Conservation (phyloP, 257 asterid genomes). For the Nicotiana otophora region DNA sequence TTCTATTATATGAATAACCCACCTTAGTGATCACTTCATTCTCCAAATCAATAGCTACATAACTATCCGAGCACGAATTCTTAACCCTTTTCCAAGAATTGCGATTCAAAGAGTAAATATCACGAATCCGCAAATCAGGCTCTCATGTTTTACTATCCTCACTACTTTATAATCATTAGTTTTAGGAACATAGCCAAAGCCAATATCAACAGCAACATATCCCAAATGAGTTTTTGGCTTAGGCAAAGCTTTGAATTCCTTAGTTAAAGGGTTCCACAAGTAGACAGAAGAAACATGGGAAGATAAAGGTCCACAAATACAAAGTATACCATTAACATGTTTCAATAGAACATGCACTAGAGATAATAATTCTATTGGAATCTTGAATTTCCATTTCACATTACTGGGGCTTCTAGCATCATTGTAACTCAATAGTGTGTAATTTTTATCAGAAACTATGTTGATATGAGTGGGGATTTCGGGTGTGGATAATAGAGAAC, state of each 20-base stretch:
- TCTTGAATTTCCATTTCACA: neutral
- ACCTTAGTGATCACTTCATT: neutral
- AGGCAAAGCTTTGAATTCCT: neutral
- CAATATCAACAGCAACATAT: neutral
- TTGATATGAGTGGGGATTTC: neutral
- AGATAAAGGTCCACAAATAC: neutral
- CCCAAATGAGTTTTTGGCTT: neutral
- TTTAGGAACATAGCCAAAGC: neutral
- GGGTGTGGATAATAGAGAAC: neutral
- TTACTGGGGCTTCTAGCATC: neutral
- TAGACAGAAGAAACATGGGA: neutral
- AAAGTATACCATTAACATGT: neutral
- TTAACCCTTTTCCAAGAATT: neutral
- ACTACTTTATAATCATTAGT: neutral
- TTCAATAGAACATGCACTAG: neutral
- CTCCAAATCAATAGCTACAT: neutral
- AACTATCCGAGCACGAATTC: neutral
- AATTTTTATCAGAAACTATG: neutral
- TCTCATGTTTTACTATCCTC: neutral
- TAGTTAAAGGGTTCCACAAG: neutral
- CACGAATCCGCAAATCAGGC: accelerated
- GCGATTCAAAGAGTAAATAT: neutral
- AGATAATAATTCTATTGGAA: neutral
- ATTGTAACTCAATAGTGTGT: neutral
- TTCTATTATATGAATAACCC: too few species aligned